Base-by-base conservation (phyloP, 768 basidiomycete genomes). In the Kwoniella shandongensis region DNA sequence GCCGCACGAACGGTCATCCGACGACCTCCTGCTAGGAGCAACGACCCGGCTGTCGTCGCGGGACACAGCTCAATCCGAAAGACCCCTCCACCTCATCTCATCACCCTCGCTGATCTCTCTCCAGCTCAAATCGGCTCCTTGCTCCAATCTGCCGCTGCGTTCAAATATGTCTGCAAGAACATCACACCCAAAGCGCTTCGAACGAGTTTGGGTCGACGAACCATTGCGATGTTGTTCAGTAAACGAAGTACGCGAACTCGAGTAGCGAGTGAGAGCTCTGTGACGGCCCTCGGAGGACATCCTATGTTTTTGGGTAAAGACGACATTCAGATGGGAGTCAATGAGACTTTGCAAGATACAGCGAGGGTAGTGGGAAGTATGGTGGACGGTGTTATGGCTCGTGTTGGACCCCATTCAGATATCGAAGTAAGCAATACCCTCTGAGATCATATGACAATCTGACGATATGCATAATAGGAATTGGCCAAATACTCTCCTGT, bases 371-470 rank as follows among this genome's bases (percentile, higher is more conserved):
- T 98, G 59, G 88, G 89, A 2, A 88, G 89, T 3, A 96, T 98
- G 93, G 89, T 87, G 55, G 86, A 97, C 76, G 96, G 93, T 13
- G 89, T 98, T 53, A 94, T 98, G 79, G 94, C 96, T 23, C 87
- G 96, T 44, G 93, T 99, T 3, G 91, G 91, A 3, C 87, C 83
- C 26, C 96, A 99, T 76, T 81, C 81, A 1, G 96, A 99, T 74
- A 87, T 98, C 46, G 93, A 94, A 83, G 92, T 89, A 51, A 41
- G 82, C 74, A n/a, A 2, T 10, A 17, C 13, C 26, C 4, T 38
- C 32, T 25, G 10, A 38, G n/a, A 10, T n/a, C 36, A 38, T n/a
- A n/a, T n/a, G n/a, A n/a, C n/a, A 50, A 44, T 8, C 52, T 44
- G 27, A 54, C 41, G 13, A 23, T 4, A 18, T 40, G 2, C 25